A percentile compares a stretch with the other conserved stretches of the same genome.
phyloP scores from a whole-genome alignment of 306 rosid genomes.

The Vigna hirtella region DNA sequence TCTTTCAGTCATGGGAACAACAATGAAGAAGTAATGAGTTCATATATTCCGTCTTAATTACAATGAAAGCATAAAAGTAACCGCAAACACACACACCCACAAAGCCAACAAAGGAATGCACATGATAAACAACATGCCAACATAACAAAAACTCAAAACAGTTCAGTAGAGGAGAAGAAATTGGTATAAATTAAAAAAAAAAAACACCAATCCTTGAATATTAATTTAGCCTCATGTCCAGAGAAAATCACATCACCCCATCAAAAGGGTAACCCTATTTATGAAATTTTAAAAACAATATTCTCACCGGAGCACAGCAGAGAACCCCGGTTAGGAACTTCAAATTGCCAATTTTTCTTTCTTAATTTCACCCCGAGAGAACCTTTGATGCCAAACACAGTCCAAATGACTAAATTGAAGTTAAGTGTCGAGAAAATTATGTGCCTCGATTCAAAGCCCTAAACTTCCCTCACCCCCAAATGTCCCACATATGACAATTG shows the following conservation, averaged over 20 bases:
- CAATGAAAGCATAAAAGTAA: background rate
- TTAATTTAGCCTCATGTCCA: slow-evolving; percentile 22
- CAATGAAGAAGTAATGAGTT: background rate
- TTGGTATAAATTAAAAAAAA: background rate
- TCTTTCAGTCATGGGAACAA: background rate
- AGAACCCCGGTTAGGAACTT: background rate
- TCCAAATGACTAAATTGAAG: slow-evolving; percentile 25
- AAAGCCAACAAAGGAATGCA: slow-evolving; percentile 21
- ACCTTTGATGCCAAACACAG: slow-evolving; percentile 19
- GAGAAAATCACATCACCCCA: slow-evolving; percentile 24
- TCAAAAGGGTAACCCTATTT: slow-evolving; percentile 3
- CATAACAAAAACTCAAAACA: slow-evolving; percentile 16
- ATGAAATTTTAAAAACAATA: slow-evolving; percentile 15
- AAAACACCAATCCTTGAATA: background rate
- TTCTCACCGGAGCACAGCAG: slow-evolving; percentile 24
- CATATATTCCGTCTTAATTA: background rate
- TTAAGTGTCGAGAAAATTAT: background rate
- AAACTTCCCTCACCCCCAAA: slow-evolving; percentile 40
- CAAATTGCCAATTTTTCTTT: slow-evolving; percentile 20
- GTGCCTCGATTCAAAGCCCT: slow-evolving; percentile 57
- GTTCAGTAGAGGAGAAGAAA: background rate
- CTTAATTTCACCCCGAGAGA: slow-evolving; percentile 22
- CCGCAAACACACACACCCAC: background rate
- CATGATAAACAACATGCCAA: slow-evolving; percentile 18
- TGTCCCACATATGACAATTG: slow-evolving; percentile 24